Percentiles rank a stretch among this genome's conserved stretches.
These are phyloP conservation scores for Wickerhamiella infanticola DNA, from an alignment of 1,139 yeast genomes.

Conservation along the genomic window DNA sequence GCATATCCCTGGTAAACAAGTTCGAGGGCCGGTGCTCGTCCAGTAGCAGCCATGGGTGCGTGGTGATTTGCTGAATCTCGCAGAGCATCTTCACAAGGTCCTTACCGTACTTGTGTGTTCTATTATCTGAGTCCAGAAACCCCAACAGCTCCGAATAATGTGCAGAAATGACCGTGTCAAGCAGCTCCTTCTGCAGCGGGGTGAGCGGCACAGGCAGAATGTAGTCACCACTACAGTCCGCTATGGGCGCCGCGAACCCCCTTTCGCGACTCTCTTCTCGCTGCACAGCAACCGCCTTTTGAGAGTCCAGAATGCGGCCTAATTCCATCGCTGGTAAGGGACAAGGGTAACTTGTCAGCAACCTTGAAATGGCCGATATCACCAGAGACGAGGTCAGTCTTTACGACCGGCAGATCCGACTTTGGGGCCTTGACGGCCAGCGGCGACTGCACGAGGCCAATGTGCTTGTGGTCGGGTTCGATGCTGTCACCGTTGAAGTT, in stretches of 20 bases:
- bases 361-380: conserved; percentile 2
- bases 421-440: conserved; percentile 96
- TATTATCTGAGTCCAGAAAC: conserved; percentile 57
- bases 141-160: conserved; percentile 84
- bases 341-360: no score
- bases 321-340: conserved; percentile 41
- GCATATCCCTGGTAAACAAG: conserved; percentile 60
- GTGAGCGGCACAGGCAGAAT: conserved; percentile 76
- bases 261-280: conserved; percentile 7
- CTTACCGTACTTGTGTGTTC: conserved; percentile 8
- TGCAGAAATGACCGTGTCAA: conserved; percentile 82
- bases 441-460: conserved; percentile 54
- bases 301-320: conserved; percentile 54
- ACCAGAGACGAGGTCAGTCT: conserved; percentile 14
- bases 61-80: conserved; percentile 64
- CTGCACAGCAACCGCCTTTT: background rate
- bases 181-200: conserved; percentile 73
- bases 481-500: conserved; percentile 64
- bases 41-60: conserved; percentile 78
- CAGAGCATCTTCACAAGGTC: conserved; percentile 48
- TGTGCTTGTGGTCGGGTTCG: conserved; percentile 49
- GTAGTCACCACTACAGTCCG: conserved; percentile 39
- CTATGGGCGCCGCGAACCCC: conserved; percentile 18
- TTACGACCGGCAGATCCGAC: conserved; percentile 89
- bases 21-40: conserved; percentile 80